Evolutionary conservation across 164 flowering plant genomes (phyloP).

Genomic region (Tetrastigma voinierianum): DNA sequence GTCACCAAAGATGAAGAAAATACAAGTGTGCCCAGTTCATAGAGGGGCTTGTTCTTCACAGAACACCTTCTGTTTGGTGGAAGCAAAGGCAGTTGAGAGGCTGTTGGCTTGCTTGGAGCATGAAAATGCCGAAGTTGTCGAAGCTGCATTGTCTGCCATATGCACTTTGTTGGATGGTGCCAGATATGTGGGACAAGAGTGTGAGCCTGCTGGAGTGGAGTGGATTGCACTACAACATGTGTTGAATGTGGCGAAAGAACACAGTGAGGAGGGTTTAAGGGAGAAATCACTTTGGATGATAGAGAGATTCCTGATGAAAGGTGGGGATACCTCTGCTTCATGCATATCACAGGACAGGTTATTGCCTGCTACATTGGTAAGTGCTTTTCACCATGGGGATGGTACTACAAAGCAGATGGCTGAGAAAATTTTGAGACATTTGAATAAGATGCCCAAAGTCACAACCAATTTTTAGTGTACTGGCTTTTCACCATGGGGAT

Average conservation of each 20-base stretch:
- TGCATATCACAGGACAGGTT: constrained; percentile 60
- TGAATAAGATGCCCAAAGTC: constrained; percentile 56
- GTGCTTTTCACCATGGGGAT: constrained; percentile 64
- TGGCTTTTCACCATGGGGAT: constrained; percentile 66
- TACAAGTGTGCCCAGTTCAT: constrained; percentile 59
- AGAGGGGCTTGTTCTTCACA: constrained; percentile 70
- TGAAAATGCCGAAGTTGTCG: constrained; percentile 64
- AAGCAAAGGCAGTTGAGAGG: constrained; percentile 64
- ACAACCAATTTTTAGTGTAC: constrained; percentile 23
- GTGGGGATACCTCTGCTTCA: constrained; percentile 42
- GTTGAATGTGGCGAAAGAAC: constrained; percentile 54
- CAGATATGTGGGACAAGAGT: constrained; percentile 57
- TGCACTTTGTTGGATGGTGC: constrained; percentile 71
- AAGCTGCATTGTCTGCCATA: constrained; percentile 69
- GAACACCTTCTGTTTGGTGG: constrained; percentile 67
- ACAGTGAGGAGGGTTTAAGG: constrained; percentile 49
- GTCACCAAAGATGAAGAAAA: constrained; percentile 28
- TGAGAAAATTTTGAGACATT: constrained; percentile 56
- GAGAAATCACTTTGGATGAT: constrained; percentile 70
- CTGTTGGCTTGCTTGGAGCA: constrained; percentile 54
- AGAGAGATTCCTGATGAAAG: constrained; percentile 61
- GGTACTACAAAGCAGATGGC: constrained; percentile 61
- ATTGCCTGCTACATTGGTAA: constrained; percentile 53
- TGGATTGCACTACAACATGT: constrained; percentile 44
- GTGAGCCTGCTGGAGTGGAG: constrained; percentile 43